phyloP scores from a whole-genome alignment of 2,329 filamentous ascomycete species.

The Onygenales sp. region DNA sequence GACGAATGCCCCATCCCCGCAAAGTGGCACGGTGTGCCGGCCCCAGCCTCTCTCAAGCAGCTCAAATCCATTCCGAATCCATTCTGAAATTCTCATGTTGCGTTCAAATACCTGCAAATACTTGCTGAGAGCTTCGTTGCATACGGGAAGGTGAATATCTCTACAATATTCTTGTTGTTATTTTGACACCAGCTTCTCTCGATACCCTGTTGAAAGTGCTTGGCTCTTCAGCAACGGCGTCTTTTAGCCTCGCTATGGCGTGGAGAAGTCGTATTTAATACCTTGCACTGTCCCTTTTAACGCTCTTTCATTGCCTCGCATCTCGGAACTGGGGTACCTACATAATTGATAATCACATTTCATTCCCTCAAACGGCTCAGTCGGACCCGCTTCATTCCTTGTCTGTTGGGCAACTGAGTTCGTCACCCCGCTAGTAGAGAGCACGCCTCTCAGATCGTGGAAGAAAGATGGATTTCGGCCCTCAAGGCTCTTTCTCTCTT shows the following conservation, averaged over 20 bases:
- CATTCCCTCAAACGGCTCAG: not conserved
- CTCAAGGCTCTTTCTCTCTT: not conserved
- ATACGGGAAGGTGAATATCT: no score
- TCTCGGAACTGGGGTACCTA: not conserved
- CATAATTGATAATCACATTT: not conserved
- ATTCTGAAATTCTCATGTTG: no score
- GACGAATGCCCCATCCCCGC: no score
- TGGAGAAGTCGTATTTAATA: not conserved
- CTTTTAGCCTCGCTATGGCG: not conserved
- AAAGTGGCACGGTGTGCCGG: no score
- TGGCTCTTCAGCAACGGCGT: no score
- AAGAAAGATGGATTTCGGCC: not conserved
- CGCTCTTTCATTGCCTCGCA: not conserved
- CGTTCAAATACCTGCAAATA: no score
- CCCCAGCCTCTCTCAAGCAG: no score
- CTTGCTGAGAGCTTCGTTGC: no score
- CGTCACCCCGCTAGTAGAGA: not conserved
- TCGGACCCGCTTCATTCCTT: not conserved
- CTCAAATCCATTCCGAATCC: no score
- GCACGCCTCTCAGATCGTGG: not conserved
- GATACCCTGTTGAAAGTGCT: no score
- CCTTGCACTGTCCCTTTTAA: not conserved
- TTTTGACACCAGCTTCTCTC: no score
- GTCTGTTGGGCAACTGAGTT: not conserved
- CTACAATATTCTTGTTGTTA: no score